Evolutionary conservation across 2,329 filamentous ascomycete species (phyloP).

Genomic region (Pseudogymnoascus sp.): DNA sequence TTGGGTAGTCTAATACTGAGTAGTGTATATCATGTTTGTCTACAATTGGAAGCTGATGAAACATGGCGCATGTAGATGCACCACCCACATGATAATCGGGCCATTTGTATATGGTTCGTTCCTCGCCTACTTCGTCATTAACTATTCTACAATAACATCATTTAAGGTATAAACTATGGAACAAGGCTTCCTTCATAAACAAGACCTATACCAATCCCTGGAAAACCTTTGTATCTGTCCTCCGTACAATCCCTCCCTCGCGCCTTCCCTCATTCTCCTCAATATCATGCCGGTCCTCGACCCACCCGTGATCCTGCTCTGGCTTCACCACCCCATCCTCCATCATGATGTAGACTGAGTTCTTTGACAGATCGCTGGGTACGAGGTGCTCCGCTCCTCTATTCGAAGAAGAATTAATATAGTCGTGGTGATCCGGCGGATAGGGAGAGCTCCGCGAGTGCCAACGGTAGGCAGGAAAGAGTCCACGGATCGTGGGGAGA

Average conservation of each 20-base stretch:
- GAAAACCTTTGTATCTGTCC: not conserved
- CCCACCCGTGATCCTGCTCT: not conserved
- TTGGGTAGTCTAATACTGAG: not conserved
- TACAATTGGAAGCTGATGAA: not conserved
- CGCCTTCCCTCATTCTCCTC: not conserved
- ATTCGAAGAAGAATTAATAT: not conserved
- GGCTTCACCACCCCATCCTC: not conserved
- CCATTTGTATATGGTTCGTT: not conserved
- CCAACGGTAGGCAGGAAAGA: not conserved
- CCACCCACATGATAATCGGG: not conserved
- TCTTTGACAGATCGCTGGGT: not conserved
- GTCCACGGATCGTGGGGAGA: not conserved
- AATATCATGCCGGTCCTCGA: not conserved
- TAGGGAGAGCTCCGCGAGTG: not conserved
- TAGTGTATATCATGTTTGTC: not conserved
- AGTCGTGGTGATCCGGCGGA: not conserved
- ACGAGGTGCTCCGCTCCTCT: constrained; percentile 1
- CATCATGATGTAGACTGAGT: not conserved
- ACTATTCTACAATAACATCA: not conserved
- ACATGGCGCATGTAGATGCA: not conserved
- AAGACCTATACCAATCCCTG: not conserved
- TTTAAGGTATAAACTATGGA: constrained; percentile 1
- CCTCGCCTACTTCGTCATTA: not conserved
- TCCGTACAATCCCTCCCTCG: not conserved
- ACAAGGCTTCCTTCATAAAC: not conserved